Evolutionary conservation across 164 flowering plant genomes (phyloP), one percentile per base, ranked within the genome.

Genomic region (Magnolia sinica): DNA sequence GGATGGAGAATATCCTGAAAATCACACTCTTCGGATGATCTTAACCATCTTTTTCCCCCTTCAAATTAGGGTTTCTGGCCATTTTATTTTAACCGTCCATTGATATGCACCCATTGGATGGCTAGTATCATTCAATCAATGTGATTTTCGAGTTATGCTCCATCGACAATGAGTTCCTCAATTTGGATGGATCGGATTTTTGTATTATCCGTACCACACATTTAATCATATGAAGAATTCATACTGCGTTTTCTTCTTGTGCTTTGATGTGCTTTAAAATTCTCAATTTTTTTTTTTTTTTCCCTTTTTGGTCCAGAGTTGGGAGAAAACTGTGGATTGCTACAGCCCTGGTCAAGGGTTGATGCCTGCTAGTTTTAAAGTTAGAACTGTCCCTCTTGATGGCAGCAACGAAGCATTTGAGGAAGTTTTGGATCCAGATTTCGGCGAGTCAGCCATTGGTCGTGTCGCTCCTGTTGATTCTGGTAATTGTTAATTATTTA

Each of bases 391-490:
- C 64, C 88, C 97, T 73, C 94, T 91, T 50, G 93, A 92, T 80
- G 93, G 85, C 18, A 87, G 86, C 80, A 83, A 82, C 72, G 85
- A 85, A 50, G 86, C 81, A 76, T 81, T 79, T 79, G 96, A 93
- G 86, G 98, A 95, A 81, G 90, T 91, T 74, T 76, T 92, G 18
- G 98, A 95, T 85, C 98, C 98, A 23, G 98, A 93, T 88, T 95
- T 95, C 87, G 98, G 98, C 8, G 98, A 95, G 83, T 91, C 98
- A 31, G 98, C 98, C 10, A 95, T 95, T 84, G 98, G 98, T 7
- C 98, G 98, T 67, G 98, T 95, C 80, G 98, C 97, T 9, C 97
- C 98, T n/a, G 95, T 93, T 74, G 98, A 93, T 87, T 93, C 98
- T 68, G 98, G 98, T 95, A 74, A 79, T 87, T 63, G 51, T 73